phyloP scores from a whole-genome alignment of 495 filamentous ascomycete species.

The Aspergillus incahuasiensis region DNA sequence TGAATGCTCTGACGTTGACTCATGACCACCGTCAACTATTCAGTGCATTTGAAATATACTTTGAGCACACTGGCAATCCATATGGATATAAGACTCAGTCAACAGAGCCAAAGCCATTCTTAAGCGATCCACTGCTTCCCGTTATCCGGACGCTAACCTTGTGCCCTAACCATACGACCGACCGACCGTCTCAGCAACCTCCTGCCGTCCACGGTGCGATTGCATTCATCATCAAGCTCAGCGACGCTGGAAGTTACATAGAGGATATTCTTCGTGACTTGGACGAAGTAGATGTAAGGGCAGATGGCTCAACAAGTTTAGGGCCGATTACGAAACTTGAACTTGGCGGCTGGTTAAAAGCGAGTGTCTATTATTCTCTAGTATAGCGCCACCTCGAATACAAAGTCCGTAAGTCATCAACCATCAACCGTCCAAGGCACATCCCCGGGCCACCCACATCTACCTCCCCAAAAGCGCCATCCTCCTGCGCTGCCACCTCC shows the following conservation, averaged over 20 bases:
- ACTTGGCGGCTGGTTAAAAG: slow-evolving; percentile 23
- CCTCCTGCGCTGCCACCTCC: background rate
- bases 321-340: slow-evolving; percentile 16
- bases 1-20: too few relatives aligned
- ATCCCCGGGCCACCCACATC: background rate
- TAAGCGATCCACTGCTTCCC: slow-evolving; percentile 22
- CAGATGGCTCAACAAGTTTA: slow-evolving; percentile 28
- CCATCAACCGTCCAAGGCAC: too few relatives aligned
- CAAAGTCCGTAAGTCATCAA: background rate
- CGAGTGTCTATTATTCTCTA: slow-evolving; percentile 16
- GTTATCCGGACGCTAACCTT: slow-evolving; percentile 23
- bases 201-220: slow-evolving; percentile 31
- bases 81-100: background rate
- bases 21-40: too few relatives aligned
- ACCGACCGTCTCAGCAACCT: slow-evolving; percentile 25
- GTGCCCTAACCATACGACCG: slow-evolving; percentile 22
- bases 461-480: background rate
- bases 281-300: slow-evolving; percentile 23
- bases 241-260: slow-evolving; percentile 33
- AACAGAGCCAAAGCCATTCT: background rate
- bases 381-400: background rate
- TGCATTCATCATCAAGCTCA: slow-evolving; percentile 29
- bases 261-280: slow-evolving; percentile 28
- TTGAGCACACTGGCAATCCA: background rate
- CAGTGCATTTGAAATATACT: background rate